Percentiles rank a stretch among this genome's conserved stretches.
These are phyloP conservation scores for Lasiosphaeria ovina DNA, from an alignment of 495 filamentous ascomycete genomes.

Conservation along the genomic window DNA sequence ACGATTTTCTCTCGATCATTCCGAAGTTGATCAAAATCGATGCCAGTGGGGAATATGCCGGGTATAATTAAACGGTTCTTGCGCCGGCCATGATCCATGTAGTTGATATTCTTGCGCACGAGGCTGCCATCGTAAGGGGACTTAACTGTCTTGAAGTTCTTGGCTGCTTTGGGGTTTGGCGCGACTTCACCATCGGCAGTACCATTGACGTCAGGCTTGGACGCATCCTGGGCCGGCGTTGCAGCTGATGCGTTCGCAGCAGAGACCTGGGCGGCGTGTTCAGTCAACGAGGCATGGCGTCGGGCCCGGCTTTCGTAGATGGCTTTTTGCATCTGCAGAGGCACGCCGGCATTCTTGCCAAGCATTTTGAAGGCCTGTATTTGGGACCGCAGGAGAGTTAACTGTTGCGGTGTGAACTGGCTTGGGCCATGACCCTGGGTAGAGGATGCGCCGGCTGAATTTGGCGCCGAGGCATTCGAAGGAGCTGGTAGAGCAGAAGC, in stretches of 20 bases:
- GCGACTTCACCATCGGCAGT: constrained; percentile 28
- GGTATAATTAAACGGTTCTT: constrained; percentile 74
- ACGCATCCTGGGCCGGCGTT: constrained; percentile 50
- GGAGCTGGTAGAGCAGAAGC: constrained; percentile 36
- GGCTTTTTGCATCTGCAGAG: constrained; percentile 67
- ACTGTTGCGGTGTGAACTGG: constrained; percentile 67
- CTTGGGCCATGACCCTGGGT: constrained; percentile 18
- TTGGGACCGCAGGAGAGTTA: constrained; percentile 68
- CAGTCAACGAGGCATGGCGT: constrained; percentile 55
- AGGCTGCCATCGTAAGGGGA: constrained; percentile 59
- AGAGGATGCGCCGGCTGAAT: constrained; percentile 15
- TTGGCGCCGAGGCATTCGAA: constrained; percentile 43
- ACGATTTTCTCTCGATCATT: constrained; percentile 83
- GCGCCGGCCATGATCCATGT: constrained; percentile 71
- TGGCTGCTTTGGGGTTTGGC: constrained; percentile 31
- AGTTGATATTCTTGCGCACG: constrained; percentile 62
- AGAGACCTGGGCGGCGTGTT: constrained; percentile 45
- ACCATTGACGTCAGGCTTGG: constrained; percentile 34
- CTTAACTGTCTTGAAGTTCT: constrained; percentile 57
- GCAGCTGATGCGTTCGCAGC: constrained; percentile 49
- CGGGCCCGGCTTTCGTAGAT: constrained; percentile 70
- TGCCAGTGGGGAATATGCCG: constrained; percentile 82
- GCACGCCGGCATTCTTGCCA: constrained; percentile 75
- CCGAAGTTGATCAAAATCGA: constrained; percentile 76
- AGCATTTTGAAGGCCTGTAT: constrained; percentile 80